Evolutionary conservation across 2,329 filamentous ascomycete genomes (phyloP).

Genomic region (Stagonosporopsis rhizophila): DNA sequence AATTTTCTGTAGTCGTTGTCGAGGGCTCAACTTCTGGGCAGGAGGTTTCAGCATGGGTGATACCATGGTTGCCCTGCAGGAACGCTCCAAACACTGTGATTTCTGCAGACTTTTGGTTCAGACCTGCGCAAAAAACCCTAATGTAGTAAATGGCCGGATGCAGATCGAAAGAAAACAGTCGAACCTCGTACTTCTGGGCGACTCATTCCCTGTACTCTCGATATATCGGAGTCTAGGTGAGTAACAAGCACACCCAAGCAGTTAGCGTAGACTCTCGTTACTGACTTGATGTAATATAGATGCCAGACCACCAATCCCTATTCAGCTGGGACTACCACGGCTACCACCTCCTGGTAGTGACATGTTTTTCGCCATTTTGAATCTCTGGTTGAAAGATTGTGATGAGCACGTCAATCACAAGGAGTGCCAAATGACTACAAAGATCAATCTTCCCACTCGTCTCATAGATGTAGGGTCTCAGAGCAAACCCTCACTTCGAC

Average conservation of each 20-base stretch:
- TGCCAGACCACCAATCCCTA: neutral
- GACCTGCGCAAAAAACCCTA: no score
- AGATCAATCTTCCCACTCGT: conserved; percentile 8
- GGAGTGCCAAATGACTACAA: neutral
- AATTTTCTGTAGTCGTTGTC: no score
- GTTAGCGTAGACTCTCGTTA: neutral
- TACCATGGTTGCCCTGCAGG: no score
- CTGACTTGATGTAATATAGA: neutral
- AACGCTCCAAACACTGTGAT: no score
- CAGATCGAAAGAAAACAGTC: no score
- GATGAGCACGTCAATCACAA: neutral
- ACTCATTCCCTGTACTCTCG: no score
- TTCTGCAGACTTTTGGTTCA: no score
- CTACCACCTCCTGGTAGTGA: neutral
- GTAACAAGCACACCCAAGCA: neutral
- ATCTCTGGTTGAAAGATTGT: neutral
- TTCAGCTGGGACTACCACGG: neutral
- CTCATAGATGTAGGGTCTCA: neutral
- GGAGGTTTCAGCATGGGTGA: no score
- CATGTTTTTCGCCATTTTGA: neutral
- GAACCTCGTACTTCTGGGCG: no score
- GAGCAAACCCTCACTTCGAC: neutral
- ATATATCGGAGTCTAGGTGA: no score
- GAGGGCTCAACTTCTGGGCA: no score
- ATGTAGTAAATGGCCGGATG: no score